Conservation (phyloP, 768 basidiomycete genomes). For the Hericium erinaceus region DNA sequence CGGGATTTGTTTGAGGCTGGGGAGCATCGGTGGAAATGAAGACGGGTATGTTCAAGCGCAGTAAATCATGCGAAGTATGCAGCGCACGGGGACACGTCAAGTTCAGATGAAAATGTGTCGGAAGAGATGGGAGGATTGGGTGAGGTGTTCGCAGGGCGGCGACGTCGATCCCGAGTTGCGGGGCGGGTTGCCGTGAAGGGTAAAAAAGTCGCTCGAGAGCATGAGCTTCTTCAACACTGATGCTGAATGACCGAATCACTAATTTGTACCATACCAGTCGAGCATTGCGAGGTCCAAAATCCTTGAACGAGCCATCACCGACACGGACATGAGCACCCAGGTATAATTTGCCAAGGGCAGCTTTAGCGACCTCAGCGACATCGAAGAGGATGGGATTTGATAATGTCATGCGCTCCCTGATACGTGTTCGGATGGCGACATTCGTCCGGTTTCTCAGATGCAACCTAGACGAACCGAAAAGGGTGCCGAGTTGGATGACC, state of each 20-base stretch:
- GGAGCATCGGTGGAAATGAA: conserved; percentile 58
- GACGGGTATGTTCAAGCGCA: conserved; percentile 44
- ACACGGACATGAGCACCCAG: conserved; percentile 60
- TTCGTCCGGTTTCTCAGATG: conserved; percentile 35
- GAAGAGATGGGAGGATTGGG: conserved; percentile 20
- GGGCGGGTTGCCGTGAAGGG: not conserved
- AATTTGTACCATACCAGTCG: conserved; percentile 49
- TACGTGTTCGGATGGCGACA: conserved; percentile 31
- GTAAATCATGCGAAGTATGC: conserved; percentile 26
- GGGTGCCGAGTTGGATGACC: conserved; percentile 61
- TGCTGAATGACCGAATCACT: conserved; percentile 34
- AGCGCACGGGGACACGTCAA: conserved; percentile 30
- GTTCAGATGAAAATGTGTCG: conserved; percentile 7
- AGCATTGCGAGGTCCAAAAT: conserved; percentile 31
- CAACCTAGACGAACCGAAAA: conserved; percentile 70
- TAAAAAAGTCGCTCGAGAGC: conserved; percentile 5
- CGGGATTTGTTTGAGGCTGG: conserved; percentile 29
- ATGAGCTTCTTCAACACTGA: not conserved
- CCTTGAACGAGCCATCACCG: conserved; percentile 56
- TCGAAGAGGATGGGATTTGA: conserved; percentile 36
- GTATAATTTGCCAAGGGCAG: conserved; percentile 36
- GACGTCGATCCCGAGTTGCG: conserved; percentile 15
- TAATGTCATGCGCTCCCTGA: conserved; percentile 52
- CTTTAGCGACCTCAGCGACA: conserved; percentile 30
- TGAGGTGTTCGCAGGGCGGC: conserved; percentile 16